These are phyloP conservation scores for Ogataea nitratoaversa DNA, from an alignment of 805 yeast species.

Conservation along the genomic window DNA sequence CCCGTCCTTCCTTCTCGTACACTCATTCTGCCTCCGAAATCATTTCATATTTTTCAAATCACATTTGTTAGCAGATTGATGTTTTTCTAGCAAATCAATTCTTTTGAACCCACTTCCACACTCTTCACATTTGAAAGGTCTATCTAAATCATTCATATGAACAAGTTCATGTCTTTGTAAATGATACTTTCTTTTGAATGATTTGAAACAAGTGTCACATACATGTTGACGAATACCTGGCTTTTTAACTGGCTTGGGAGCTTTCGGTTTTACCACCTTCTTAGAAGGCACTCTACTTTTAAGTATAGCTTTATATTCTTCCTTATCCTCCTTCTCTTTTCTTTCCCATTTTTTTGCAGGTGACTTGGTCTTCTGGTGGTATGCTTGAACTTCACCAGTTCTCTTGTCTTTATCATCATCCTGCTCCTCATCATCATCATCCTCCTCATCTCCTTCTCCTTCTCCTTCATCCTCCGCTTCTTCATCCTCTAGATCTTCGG, in stretches of 20 bases:
- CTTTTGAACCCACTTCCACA: slow-evolving; percentile 18
- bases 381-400: background rate
- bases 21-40: background rate
- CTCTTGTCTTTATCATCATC: slow-evolving; percentile 2
- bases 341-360: background rate
- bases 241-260: too few species aligned
- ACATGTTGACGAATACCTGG: slow-evolving; percentile 4
- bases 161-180: slow-evolving; percentile 17
- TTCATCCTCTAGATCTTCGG: background rate
- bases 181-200: slow-evolving; percentile 20
- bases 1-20: too few species aligned
- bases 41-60: background rate
- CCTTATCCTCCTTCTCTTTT: slow-evolving; percentile 2
- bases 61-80: slow-evolving; percentile 13
- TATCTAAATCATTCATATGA: slow-evolving; percentile 14
- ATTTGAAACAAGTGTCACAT: slow-evolving; percentile 14
- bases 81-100: slow-evolving; percentile 17
- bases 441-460: background rate
- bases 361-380: background rate
- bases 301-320: too few species aligned
- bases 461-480: slow-evolving; percentile 3
- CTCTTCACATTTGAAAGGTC: slow-evolving; percentile 14
- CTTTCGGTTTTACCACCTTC: background rate
- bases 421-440: slow-evolving; percentile 1
- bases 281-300: background rate